These are phyloP conservation scores for Herpetomonas tarakana DNA, from an alignment of 208 protist genomes.

Conservation along the genomic window DNA sequence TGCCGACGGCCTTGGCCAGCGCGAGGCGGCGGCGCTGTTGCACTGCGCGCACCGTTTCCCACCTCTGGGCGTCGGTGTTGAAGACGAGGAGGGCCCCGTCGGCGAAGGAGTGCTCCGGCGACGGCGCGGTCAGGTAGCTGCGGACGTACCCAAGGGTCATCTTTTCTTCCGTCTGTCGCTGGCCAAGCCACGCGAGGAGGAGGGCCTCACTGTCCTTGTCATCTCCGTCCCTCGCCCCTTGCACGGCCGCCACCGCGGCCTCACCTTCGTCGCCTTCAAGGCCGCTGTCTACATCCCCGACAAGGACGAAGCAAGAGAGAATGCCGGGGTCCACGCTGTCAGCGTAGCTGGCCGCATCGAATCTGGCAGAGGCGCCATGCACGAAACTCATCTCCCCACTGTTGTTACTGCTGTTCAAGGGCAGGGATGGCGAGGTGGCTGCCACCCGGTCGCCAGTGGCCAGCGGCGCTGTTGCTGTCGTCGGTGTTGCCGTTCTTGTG, in stretches of 20 bases:
- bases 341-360: background rate
- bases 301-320: background rate
- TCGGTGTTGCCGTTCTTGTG: too few relatives aligned
- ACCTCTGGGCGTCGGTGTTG: background rate
- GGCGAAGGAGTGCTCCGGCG: too few relatives aligned
- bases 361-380: background rate
- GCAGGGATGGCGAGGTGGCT: background rate
- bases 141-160: background rate
- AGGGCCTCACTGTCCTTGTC: background rate
- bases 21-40: background rate
- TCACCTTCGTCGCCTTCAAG: too few relatives aligned
- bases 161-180: background rate
- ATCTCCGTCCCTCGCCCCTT: too few relatives aligned
- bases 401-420: too few relatives aligned
- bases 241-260: too few relatives aligned
- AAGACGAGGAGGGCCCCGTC: background rate
- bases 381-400: too few relatives aligned
- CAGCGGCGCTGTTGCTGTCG: background rate
- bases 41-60: background rate
- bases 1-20: background rate
- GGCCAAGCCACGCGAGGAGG: background rate
- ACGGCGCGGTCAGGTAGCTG: background rate
- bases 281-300: background rate
- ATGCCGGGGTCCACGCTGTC: background rate
- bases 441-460: background rate